These are phyloP conservation scores for Lepidium campestre DNA, from an alignment of 441 rosid genomes.

Conservation along the genomic window DNA sequence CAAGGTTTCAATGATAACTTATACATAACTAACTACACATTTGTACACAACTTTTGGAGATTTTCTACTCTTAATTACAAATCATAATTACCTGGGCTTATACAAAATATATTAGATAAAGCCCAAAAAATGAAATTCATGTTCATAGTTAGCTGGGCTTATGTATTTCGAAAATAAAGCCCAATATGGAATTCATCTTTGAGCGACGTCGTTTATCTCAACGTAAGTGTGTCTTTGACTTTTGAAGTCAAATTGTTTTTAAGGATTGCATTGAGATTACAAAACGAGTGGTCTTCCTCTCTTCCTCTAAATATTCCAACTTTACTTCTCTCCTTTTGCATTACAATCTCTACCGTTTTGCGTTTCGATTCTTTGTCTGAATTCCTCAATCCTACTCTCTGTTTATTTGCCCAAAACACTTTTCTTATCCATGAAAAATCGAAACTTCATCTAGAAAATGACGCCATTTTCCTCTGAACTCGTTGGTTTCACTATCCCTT, in stretches of 20 bases:
- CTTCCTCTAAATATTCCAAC: background rate
- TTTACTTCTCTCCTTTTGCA: background rate
- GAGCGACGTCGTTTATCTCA: background rate
- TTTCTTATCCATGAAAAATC: constrained; percentile 4
- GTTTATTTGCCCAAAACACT: background rate
- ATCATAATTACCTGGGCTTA: background rate
- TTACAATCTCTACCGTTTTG: background rate
- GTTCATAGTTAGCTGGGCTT: background rate
- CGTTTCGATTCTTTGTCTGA: constrained; percentile 1
- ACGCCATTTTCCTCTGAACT: constrained; percentile 25
- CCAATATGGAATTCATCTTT: background rate
- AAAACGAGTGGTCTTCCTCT: constrained; percentile 27
- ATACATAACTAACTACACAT: too few relatives aligned
- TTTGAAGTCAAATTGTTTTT: background rate
- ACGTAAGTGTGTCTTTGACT: background rate
- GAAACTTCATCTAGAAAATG: constrained; percentile 3
- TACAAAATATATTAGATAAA: too few relatives aligned
- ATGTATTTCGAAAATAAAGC: too few relatives aligned
- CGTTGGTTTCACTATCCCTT: constrained; percentile 28
- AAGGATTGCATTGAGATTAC: constrained; percentile 9
- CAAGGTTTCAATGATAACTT: background rate
- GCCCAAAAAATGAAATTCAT: too few relatives aligned
- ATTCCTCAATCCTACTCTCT: background rate
- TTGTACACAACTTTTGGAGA: background rate
- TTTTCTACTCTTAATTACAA: background rate